Evolutionary conservation across 495 filamentous ascomycete genomes (phyloP), one percentile per base, ranked within the genome.

Genomic region (Hyaloscypha variabilis): DNA sequence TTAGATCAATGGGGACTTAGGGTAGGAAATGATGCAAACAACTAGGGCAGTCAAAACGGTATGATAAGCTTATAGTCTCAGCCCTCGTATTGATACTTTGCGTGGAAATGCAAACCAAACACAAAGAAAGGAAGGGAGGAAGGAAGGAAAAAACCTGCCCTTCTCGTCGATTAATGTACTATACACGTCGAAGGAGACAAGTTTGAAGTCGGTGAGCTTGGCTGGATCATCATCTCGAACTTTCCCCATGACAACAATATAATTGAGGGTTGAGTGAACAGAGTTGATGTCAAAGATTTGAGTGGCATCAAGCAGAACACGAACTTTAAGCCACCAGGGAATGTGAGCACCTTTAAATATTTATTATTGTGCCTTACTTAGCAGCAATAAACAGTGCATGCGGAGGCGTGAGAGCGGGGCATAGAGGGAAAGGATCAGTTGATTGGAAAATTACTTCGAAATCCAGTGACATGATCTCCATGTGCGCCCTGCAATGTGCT

Each of bases 91-190:
- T n/a, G n/a, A n/a, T n/a, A n/a, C n/a, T n/a, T n/a, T n/a, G n/a
- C n/a, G n/a, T n/a, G n/a, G n/a, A n/a, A n/a, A n/a, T n/a, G n/a
- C n/a, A n/a, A n/a, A n/a, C n/a, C n/a, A n/a, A n/a, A n/a, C n/a
- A n/a, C n/a, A n/a, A n/a, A n/a, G n/a, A n/a, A n/a, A n/a, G n/a
- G n/a, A 13, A 36, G 31, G 39, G 39, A 46, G 17, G 6, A 46
- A 46, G 39, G 17, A 3, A 19, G 39, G 39, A 46, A 19, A 11
- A 11, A 11, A 46, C 8, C 6, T 34, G 54, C 63, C 57, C 73
- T 92, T 83, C 88, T 88, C 91, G 80, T 93, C 90, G 54, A 94
- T 86, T n/a, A 94, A 82, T 0, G 91, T 95, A 73, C 91, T 88
- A 75, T 91, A 94, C 79, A 90, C 85, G 75, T 95, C 91, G 77